These are phyloP conservation scores for Lumnitzera littorea DNA, from an alignment of 345 rosid genomes.

Conservation along the genomic window DNA sequence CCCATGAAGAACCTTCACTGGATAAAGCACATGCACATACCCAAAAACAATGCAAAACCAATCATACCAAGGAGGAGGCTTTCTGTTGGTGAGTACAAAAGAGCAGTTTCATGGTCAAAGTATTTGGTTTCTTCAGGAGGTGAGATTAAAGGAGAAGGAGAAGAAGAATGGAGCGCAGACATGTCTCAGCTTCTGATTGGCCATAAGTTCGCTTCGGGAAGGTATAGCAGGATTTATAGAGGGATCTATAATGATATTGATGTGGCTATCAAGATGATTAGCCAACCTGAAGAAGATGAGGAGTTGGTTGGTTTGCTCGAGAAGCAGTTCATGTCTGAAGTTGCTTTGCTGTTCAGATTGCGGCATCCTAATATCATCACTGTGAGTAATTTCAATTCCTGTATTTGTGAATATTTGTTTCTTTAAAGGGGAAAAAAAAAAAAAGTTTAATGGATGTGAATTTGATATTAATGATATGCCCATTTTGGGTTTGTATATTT, in stretches of 20 bases:
- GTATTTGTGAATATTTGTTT: too few species aligned
- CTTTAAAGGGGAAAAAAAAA: too few species aligned
- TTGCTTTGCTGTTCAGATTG: slow-evolving; percentile 51
- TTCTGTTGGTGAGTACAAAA: slow-evolving; percentile 61
- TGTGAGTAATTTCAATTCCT: slow-evolving; percentile 26
- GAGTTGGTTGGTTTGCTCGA: slow-evolving; percentile 50
- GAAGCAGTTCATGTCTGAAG: slow-evolving; percentile 69
- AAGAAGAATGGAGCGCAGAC: slow-evolving; percentile 69
- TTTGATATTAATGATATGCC: too few species aligned
- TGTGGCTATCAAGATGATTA: slow-evolving; percentile 69
- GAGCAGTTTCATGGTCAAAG: slow-evolving; percentile 77
- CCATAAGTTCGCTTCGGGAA: slow-evolving; percentile 62
- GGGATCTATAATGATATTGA: slow-evolving; percentile 64
- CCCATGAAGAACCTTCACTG: slow-evolving; percentile 49
- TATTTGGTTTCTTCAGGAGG: slow-evolving; percentile 76
- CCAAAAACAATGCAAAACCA: slow-evolving; percentile 34
- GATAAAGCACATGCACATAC: slow-evolving; percentile 37
- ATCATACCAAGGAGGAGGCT: slow-evolving; percentile 30
- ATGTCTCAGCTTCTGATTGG: slow-evolving; percentile 73
- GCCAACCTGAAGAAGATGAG: slow-evolving; percentile 76
- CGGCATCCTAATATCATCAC: slow-evolving; percentile 59
- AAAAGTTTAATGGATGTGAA: too few species aligned
- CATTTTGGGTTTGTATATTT: too few species aligned
- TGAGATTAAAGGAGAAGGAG: slow-evolving; percentile 65
- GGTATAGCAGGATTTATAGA: slow-evolving; percentile 74